Evolutionary conservation across 495 filamentous ascomycete genomes (phyloP).

Genomic region (Tirmania nivea): DNA sequence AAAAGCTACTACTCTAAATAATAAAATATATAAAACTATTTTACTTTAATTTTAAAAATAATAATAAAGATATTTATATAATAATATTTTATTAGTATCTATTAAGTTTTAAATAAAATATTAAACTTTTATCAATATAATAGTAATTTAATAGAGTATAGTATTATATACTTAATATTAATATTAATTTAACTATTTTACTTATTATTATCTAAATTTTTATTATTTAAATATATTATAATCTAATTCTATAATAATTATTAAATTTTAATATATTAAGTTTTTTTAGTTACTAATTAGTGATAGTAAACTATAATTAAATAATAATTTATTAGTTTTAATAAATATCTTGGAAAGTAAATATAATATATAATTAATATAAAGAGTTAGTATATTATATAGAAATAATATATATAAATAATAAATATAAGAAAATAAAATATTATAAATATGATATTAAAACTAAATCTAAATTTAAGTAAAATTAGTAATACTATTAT

Average conservation of each 20-base stretch:
- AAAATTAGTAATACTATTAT: background rate
- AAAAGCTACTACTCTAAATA: constrained; percentile 6
- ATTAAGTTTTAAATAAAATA: constrained; percentile 6
- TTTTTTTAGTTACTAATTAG: background rate
- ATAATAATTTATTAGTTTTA: background rate
- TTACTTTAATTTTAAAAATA: constrained; percentile 5
- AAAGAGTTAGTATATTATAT: background rate
- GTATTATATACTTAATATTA: background rate
- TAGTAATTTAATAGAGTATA: background rate
- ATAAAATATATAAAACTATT: constrained; percentile 8
- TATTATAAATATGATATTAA: too few species aligned
- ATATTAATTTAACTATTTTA: background rate
- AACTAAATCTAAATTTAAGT: background rate
- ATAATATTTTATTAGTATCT: constrained; percentile 8
- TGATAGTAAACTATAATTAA: too few species aligned
- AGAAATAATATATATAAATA: background rate
- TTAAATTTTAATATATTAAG: too few species aligned
- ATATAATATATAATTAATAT: background rate
- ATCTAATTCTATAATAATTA: too few species aligned
- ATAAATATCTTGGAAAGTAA: background rate
- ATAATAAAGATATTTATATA: constrained; percentile 6
- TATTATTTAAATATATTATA: background rate
- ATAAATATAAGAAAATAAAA: background rate
- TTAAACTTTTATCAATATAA: background rate
- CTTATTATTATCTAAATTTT: background rate